These are phyloP conservation scores for Botrytis fragariae DNA, from an alignment of 2,329 filamentous ascomycete genomes.

Conservation along the genomic window DNA sequence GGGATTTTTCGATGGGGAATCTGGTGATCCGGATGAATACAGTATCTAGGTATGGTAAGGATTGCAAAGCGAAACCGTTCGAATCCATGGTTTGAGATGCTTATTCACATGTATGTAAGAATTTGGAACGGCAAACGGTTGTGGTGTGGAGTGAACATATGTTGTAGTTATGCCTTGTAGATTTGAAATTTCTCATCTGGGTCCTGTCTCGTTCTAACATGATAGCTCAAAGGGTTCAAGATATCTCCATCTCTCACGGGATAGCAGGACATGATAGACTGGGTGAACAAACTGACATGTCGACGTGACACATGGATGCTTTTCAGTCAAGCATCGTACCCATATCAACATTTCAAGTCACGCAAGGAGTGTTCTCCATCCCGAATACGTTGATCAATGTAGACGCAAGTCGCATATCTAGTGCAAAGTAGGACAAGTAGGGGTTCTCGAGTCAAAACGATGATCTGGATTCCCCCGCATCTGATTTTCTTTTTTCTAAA, in stretches of 20 bases:
- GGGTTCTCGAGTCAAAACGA: not conserved
- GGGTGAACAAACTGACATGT: not conserved
- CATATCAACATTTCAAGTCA: not conserved
- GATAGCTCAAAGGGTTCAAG: not conserved
- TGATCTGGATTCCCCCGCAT: conserved; percentile 3
- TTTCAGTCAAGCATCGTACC: not conserved
- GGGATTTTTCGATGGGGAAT: not conserved
- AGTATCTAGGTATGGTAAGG: not conserved
- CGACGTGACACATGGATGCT: not conserved
- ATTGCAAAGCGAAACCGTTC: not conserved
- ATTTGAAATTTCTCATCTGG: not conserved
- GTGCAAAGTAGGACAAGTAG: not conserved
- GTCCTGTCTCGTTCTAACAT: not conserved
- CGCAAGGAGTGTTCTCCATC: not conserved
- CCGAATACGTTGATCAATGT: not conserved
- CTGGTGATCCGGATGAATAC: not conserved
- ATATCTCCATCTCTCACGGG: not conserved
- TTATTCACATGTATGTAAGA: not conserved
- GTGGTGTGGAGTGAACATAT: not conserved
- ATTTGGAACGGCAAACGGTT: not conserved
- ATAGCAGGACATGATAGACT: not conserved
- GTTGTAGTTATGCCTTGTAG: not conserved
- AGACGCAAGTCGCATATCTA: not conserved
- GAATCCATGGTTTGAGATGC: not conserved
- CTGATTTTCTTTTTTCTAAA: not conserved